phyloP scores from a whole-genome alignment of 148 eudicot genomes.

The Amaranthus cruentus region DNA sequence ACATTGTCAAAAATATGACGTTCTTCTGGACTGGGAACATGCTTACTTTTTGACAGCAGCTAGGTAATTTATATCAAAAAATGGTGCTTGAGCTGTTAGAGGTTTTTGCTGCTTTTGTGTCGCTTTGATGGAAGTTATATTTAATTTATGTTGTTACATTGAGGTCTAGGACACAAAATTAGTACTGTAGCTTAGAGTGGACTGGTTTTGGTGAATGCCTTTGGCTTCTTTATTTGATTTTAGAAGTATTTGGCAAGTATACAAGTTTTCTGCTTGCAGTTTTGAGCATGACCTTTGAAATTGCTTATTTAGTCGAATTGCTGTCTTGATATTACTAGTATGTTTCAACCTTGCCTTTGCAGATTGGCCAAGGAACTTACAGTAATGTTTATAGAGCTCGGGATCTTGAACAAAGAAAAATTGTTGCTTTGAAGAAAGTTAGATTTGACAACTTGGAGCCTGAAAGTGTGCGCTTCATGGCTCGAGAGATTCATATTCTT shows the following conservation, averaged over 20 bases:
- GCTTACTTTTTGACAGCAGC: not conserved
- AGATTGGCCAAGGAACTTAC: conserved; percentile 91
- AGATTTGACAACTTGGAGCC: conserved; percentile 80
- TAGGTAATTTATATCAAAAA: not conserved
- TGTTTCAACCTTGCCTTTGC: conserved; percentile 23
- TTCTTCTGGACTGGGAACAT: not conserved
- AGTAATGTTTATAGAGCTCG: conserved; percentile 84
- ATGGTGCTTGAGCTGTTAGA: not conserved
- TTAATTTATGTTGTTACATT: conserved; percentile 2
- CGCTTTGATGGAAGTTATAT: not conserved
- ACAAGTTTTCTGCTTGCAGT: not conserved
- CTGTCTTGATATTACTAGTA: not conserved
- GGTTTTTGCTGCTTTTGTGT: not conserved
- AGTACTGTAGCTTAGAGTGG: not conserved
- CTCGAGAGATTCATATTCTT: conserved; percentile 75
- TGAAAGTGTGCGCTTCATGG: conserved; percentile 84
- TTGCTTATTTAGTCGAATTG: not conserved
- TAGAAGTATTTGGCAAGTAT: not conserved
- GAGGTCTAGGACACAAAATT: not conserved
- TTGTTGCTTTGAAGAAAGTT: conserved; percentile 83
- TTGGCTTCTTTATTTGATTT: not conserved
- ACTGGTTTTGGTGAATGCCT: not conserved
- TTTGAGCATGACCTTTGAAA: not conserved
- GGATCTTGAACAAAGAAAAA: conserved; percentile 67
- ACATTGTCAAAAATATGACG: not conserved